Percentiles rank a stretch among this genome's conserved stretches.
These are phyloP conservation scores for Termitomyces sp. DNA, from an alignment of 768 basidiomycete species.

Conservation along the genomic window DNA sequence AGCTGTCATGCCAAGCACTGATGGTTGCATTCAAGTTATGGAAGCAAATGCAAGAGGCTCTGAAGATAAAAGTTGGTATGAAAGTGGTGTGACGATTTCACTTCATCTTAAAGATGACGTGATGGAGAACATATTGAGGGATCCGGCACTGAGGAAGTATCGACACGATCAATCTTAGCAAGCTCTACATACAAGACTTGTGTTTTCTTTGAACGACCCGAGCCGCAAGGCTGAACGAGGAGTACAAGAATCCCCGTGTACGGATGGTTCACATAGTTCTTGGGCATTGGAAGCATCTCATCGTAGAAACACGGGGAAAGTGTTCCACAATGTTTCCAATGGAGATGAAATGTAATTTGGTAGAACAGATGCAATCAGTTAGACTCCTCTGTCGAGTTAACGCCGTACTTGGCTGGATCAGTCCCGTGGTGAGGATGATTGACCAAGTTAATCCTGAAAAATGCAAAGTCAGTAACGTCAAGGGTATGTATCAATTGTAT, in stretches of 20 bases:
- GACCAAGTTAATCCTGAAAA: constrained; percentile 86
- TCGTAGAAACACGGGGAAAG: neutral
- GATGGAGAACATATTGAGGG: constrained; percentile 17
- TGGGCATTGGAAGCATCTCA: neutral
- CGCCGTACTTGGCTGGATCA: constrained; percentile 75
- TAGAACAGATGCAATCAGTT: constrained; percentile 2
- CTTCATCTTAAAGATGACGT: constrained; percentile 18
- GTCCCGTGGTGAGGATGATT: constrained; percentile 86
- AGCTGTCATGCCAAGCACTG: constrained; percentile 25
- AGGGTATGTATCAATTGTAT: neutral
- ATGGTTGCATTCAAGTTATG: constrained; percentile 28
- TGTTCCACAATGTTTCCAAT: neutral
- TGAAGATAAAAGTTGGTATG: constrained; percentile 15
- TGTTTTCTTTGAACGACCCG: neutral
- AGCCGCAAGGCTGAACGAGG: neutral
- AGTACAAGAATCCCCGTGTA: neutral
- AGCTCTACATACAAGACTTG: neutral
- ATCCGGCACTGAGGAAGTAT: constrained; percentile 20
- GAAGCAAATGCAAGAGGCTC: constrained; percentile 12
- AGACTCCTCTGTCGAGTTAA: constrained; percentile 21
- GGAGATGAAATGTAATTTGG: neutral
- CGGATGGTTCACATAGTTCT: neutral
- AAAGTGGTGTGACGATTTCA: constrained; percentile 17
- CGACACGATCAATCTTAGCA: neutral
- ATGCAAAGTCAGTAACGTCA: constrained; percentile 3